Evolutionary conservation across 2,329 filamentous ascomycete genomes (phyloP).

Genomic region (Hypoxylon sp.): DNA sequence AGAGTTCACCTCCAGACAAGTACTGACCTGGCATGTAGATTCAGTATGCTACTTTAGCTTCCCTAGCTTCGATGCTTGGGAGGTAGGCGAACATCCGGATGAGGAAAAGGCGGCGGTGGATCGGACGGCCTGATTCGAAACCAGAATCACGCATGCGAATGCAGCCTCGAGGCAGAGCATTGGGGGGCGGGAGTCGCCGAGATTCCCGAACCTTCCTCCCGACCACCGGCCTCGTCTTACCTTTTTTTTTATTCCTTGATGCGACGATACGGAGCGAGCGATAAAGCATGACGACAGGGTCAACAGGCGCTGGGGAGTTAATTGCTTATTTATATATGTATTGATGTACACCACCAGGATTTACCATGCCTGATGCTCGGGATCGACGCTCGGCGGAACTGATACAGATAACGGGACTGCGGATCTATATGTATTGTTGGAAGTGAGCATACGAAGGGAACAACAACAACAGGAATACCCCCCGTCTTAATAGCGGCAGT

Average conservation of each 20-base stretch:
- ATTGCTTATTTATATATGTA: slow-evolving; percentile 18
- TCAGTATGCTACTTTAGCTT: slow-evolving; percentile 78
- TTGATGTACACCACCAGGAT: slow-evolving; percentile 27
- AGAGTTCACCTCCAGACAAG: background rate
- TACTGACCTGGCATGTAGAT: slow-evolving; percentile 49
- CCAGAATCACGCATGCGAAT: slow-evolving; percentile 14
- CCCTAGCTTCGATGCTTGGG: slow-evolving; percentile 79
- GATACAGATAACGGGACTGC: slow-evolving; percentile 33
- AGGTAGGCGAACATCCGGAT: slow-evolving; percentile 61
- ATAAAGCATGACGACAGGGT: slow-evolving; percentile 45
- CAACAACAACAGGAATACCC: slow-evolving; percentile 31
- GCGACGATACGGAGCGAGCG: slow-evolving; percentile 28
- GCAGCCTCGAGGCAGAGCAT: slow-evolving; percentile 12
- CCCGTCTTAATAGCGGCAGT: slow-evolving; percentile 25
- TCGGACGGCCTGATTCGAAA: slow-evolving; percentile 37
- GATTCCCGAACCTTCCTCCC: slow-evolving; percentile 24
- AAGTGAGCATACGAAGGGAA: slow-evolving; percentile 34
- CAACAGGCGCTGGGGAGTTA: slow-evolving; percentile 41
- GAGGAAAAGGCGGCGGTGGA: slow-evolving; percentile 56
- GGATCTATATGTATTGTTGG: slow-evolving; percentile 22
- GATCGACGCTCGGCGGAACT: slow-evolving; percentile 32
- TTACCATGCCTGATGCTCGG: slow-evolving; percentile 25
- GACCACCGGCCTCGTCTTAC: slow-evolving; percentile 23
- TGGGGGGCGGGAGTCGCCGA: slow-evolving; percentile 30
- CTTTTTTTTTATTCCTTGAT: slow-evolving; percentile 8